Base-by-base conservation (phyloP, 768 basidiomycete genomes). In the Saitozyma sp. region DNA sequence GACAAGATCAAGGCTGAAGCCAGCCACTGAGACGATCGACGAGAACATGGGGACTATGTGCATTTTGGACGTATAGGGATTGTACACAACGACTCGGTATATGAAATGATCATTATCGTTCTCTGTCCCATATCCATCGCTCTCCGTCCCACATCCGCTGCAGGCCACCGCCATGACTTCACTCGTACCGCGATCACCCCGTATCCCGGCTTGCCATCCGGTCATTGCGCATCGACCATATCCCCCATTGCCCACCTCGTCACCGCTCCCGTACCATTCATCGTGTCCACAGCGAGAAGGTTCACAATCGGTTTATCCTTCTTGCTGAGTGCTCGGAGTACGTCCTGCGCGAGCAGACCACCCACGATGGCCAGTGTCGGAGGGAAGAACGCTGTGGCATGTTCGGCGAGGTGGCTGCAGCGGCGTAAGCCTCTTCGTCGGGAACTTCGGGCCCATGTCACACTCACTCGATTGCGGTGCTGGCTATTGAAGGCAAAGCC, bases 351-450 rank as follows among this genome's bases (percentile, higher is more conserved):
- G 13, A 98, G 82, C 81, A 98, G 85, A 20, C 96, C 96, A 37
- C 96, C 96, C 45, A 99, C 84, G 42, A 99, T 89, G 0, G 96
- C 96, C 76, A 92, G 91, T 1, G 92, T 88, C 0, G 96, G 92
- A 0, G 92, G 89, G 81, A 97, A 91, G 76, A 95, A 92, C 76
- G 89, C 87, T 17, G 81, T 80, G 8, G 91, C 88, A n/a, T 88
- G 87, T 13, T 82, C 83, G 6, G 87, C 82, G 48, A 89, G 67
- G n/a, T 85, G 82, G 66, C 93, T 96, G 68, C 20, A 40, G 20
- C 9, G n/a, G 48, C 16, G 38, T 67, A n/a, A 67, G 59, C 48
- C 43, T 45, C 9, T 45, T 16, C 43, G n/a, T 13, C 13, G 45
- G n/a, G 6, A 46, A 46, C n/a, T 46, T 46, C 45, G 6, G 45